These are phyloP conservation scores for Hondaea fermentalgiana DNA, from an alignment of 108 stramenopile species.

Conservation along the genomic window DNA sequence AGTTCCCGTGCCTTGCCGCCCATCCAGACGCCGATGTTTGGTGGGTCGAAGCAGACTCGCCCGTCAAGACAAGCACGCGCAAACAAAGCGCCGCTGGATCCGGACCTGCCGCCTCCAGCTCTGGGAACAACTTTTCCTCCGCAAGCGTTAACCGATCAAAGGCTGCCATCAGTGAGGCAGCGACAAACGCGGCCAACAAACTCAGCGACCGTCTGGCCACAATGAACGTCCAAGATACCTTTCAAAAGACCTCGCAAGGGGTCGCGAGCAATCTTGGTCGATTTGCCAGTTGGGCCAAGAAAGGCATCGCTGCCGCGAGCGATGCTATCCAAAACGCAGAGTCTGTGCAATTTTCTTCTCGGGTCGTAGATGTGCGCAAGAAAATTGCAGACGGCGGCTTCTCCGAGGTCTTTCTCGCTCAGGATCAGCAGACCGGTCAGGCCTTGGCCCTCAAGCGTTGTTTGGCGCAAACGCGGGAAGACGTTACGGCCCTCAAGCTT, in stretches of 20 bases:
- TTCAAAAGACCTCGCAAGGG: not conserved
- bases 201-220: not conserved
- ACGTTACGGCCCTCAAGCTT: not conserved
- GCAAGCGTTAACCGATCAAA: too few species aligned
- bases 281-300: conserved; percentile 15
- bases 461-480: not conserved
- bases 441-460: not conserved
- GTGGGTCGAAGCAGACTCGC: not conserved
- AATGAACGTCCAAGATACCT: not conserved
- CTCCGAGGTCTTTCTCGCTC: not conserved
- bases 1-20: not conserved
- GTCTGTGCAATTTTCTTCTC: not conserved
- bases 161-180: not conserved
- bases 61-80: too few species aligned
- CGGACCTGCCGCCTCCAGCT: too few species aligned
- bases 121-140: too few species aligned
- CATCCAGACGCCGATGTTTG: not conserved
- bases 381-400: conserved; percentile 16
- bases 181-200: not conserved
- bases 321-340: not conserved
- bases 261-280: not conserved
- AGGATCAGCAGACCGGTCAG: not conserved
- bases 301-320: not conserved
- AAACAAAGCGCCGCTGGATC: too few species aligned
- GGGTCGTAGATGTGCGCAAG: not conserved